phyloP scores from a whole-genome alignment of 2,329 filamentous ascomycete genomes.

The Fusarium tjaetaba region DNA sequence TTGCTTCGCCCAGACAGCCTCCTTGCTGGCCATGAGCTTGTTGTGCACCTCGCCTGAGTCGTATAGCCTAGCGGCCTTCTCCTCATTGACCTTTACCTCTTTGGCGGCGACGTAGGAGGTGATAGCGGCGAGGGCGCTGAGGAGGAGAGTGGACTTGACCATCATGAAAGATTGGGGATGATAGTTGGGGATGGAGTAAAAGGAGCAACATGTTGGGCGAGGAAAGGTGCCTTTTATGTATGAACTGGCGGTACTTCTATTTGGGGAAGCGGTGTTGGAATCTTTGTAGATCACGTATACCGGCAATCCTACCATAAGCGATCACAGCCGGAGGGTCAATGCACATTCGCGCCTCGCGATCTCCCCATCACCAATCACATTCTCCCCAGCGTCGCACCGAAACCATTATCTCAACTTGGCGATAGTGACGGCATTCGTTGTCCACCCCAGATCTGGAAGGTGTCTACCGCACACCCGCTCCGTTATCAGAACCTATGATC shows the following conservation, averaged over 20 bases:
- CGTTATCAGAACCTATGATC: background rate
- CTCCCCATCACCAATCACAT: background rate
- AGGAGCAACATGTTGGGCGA: background rate
- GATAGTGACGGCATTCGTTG: slow-evolving; percentile 9
- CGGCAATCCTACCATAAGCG: background rate
- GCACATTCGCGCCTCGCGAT: background rate
- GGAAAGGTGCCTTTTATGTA: background rate
- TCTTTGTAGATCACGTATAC: background rate
- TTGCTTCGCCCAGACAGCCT: slow-evolving; percentile 49
- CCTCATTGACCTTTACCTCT: slow-evolving; percentile 31
- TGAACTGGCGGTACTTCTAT: background rate
- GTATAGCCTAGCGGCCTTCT: slow-evolving; percentile 23
- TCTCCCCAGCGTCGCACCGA: background rate
- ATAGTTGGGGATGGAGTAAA: background rate
- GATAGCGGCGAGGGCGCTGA: slow-evolving; percentile 20
- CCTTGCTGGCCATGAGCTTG: slow-evolving; percentile 29
- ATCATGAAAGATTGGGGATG: slow-evolving; percentile 5
- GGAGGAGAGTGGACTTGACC: slow-evolving; percentile 29
- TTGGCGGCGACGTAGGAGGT: slow-evolving; percentile 20
- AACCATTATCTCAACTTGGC: slow-evolving; percentile 25
- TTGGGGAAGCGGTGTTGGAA: background rate
- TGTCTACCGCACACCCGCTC: background rate
- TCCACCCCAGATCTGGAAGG: slow-evolving; percentile 25
- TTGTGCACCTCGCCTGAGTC: slow-evolving; percentile 37
- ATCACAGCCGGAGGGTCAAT: background rate